Percentiles rank a stretch among this genome's conserved stretches.
These are phyloP conservation scores for Gymnopilus junonius DNA, from an alignment of 768 basidiomycete species.

Conservation along the genomic window DNA sequence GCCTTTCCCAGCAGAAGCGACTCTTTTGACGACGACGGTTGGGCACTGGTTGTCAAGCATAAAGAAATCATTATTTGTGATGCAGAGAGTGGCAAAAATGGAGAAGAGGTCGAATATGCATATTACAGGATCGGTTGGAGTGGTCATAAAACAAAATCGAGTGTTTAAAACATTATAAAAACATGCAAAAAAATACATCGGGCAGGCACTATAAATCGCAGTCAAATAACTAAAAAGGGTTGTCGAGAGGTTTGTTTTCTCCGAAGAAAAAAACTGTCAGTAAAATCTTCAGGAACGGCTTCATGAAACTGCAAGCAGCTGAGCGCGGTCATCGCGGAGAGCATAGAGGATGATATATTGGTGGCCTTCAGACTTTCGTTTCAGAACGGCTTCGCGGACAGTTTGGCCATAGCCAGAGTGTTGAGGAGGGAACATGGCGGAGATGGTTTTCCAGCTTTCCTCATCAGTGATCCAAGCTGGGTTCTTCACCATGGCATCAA, in stretches of 20 bases:
- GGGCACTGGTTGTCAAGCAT: constrained; percentile 51
- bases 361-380: constrained; percentile 66
- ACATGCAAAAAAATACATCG: not conserved
- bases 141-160: not conserved
- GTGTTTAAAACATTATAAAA: constrained; percentile 4
- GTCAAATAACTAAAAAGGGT: not conserved
- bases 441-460: constrained; percentile 69
- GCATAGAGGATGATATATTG: constrained; percentile 67
- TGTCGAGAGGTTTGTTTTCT: not conserved
- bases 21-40: constrained; percentile 10
- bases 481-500: constrained; percentile 63
- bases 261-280: not conserved
- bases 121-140: constrained; percentile 78
- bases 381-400: constrained; percentile 67
- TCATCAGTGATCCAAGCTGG: constrained; percentile 75
- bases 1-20: constrained; percentile 43
- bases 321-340: constrained; percentile 70
- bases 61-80: constrained; percentile 63
- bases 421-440: constrained; percentile 56
- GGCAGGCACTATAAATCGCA: not conserved
- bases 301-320: constrained; percentile 47
- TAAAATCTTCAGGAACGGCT: not conserved
- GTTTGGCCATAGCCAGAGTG: constrained; percentile 67
- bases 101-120: constrained; percentile 66
- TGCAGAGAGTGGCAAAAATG: constrained; percentile 38